Evolutionary conservation across 2,329 filamentous ascomycete species (phyloP).

Genomic region (Verticillium tricorpus): DNA sequence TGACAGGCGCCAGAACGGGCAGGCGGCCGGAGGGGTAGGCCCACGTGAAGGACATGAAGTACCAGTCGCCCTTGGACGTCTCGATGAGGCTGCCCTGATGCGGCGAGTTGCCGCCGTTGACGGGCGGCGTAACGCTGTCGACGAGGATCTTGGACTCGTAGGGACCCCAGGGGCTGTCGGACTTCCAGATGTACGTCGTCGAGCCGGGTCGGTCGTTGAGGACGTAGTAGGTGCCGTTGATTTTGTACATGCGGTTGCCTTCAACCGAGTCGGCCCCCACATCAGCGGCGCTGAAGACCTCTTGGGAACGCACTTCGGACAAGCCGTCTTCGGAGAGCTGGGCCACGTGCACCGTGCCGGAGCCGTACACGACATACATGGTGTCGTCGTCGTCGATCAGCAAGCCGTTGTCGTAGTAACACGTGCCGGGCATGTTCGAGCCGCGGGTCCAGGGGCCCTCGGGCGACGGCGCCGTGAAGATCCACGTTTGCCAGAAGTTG

Average conservation of each 20-base stretch:
- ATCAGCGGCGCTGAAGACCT: constrained; percentile 36
- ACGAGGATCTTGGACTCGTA: constrained; percentile 42
- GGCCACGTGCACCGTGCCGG: constrained; percentile 42
- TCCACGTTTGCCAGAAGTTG: constrained; percentile 43
- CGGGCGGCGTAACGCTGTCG: constrained; percentile 33
- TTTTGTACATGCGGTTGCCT: constrained; percentile 53
- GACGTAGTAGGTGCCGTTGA: constrained; percentile 52
- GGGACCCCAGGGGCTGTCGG: constrained; percentile 45
- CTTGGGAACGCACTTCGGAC: constrained; percentile 35
- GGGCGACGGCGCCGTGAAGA: constrained; percentile 42
- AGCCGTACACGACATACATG: constrained; percentile 54
- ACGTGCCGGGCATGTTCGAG: constrained; percentile 28
- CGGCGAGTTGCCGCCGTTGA: constrained; percentile 38
- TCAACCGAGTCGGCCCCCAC: constrained; percentile 35
- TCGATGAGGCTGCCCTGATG: constrained; percentile 55
- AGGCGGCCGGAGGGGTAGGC: constrained; percentile 52
- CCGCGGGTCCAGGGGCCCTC: constrained; percentile 38
- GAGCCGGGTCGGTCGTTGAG: constrained; percentile 41
- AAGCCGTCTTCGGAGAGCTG: constrained; percentile 45
- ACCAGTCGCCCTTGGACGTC: constrained; percentile 49
- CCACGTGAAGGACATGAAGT: constrained; percentile 53
- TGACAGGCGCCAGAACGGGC: constrained; percentile 52
- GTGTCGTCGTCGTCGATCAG: constrained; percentile 56
- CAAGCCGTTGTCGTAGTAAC: constrained; percentile 55
- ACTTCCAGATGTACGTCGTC: constrained; percentile 44